Evolutionary conservation across 345 rosid genomes (phyloP).

Genomic region (Salix udensis): DNA sequence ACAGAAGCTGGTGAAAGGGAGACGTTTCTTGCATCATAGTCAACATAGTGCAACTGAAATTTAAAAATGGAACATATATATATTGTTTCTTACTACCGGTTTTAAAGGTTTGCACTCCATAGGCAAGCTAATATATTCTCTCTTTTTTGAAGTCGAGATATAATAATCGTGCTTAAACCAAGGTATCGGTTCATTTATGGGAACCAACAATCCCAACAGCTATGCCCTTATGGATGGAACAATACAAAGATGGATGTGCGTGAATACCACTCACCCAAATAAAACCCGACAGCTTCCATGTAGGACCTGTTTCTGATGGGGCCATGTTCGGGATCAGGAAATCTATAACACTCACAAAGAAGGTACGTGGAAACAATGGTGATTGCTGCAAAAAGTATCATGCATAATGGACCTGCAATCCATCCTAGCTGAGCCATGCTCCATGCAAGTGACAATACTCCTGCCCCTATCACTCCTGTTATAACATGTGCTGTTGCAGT

Average conservation of each 20-base stretch:
- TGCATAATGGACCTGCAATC: conserved; percentile 56
- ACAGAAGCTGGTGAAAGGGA: background rate
- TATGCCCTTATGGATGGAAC: background rate
- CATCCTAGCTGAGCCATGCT: conserved; percentile 65
- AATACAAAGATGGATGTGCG: background rate
- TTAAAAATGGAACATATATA: background rate
- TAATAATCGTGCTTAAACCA: no score
- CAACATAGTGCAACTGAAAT: background rate
- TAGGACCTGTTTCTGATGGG: conserved; percentile 40
- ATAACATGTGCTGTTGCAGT: conserved; percentile 63
- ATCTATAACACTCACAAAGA: conserved; percentile 51
- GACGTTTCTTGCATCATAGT: background rate
- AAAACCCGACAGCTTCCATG: conserved; percentile 45
- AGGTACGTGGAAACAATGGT: conserved; percentile 46
- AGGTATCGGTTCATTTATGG: no score
- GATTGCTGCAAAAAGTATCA: conserved; percentile 45
- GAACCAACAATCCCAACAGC: background rate
- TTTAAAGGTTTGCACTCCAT: no score
- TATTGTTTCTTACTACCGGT: no score
- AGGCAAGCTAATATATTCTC: no score
- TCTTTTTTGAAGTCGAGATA: no score
- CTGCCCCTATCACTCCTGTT: conserved; percentile 79
- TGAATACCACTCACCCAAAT: conserved; percentile 36
- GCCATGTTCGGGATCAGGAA: conserved; percentile 51
- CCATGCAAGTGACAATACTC: conserved; percentile 79